Base-by-base conservation (phyloP, 1,284 basidiomycete species). In the Ceratobasidium theobromae region DNA sequence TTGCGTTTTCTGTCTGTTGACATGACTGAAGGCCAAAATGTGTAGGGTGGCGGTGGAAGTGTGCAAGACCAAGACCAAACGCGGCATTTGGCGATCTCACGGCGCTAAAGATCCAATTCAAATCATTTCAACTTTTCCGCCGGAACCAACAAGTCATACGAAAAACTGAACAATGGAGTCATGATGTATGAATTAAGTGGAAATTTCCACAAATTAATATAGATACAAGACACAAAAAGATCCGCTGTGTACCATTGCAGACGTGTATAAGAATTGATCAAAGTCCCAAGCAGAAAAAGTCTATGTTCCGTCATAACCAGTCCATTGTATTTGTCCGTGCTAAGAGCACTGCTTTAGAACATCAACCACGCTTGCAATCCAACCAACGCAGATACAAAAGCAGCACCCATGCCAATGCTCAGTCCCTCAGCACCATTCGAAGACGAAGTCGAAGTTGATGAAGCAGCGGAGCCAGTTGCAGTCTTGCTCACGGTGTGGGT, bases 1-100 rank as follows among this genome's bases (percentile, higher is more conserved):
- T 87, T 89, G 75, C 87, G 82, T 76, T 88, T 88, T 25, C 71
- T 40, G 16, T 69, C 67, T 25, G 40, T 35, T 23, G 46, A 35
- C 46, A 60, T 49, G 40, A 9, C 21, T 35, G 12, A 8, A 6
- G 46, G 2, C 8, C 6, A 27, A 12, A 8, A 8, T 38, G 57
- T 48, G 30, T 32, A 30, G 49, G 3, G 49, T 30, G 23, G 25
- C 2, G 49, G 49, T 52, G 49, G 4, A 11, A n/a, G 12, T 45
- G 43, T 9, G 35, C 6, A 16, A 16, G 8, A 38, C 8, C 18
- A n/a, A 52, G 30, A 52, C 27, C 30, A 52, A 23, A n/a, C 46
- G 25, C 30, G 16, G 3, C 48, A 51, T 51, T 30, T 30, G 9
- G 16, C 35, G 16, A 8, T 38, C 35, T 8, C 8, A 16, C 35